A percentile compares a stretch with the other conserved stretches of the same genome.
Evolutionary conservation across 148 eudicot species (phyloP).

Genomic region (Persicaria tinctoria): DNA sequence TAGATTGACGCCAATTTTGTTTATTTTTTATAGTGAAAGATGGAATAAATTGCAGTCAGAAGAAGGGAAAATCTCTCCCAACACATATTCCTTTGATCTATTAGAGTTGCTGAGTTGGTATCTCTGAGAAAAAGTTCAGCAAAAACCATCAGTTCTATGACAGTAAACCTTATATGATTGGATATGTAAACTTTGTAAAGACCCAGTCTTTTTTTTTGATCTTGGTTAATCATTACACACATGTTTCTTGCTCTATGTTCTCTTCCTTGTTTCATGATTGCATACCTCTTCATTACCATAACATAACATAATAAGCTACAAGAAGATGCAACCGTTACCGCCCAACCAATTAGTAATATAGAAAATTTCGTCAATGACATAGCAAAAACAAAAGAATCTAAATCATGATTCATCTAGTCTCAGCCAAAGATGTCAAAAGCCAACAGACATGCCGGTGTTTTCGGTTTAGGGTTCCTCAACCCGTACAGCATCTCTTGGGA

Average conservation of each 20-base stretch:
- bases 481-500: slow-evolving; percentile 45
- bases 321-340: background rate
- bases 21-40: background rate
- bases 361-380: background rate
- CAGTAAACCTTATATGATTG: background rate
- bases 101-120: too few species aligned
- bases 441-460: background rate
- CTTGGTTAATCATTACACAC: background rate
- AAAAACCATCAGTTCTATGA: background rate
- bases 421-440: background rate
- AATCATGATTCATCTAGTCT: background rate
- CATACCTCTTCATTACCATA: background rate
- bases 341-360: background rate
- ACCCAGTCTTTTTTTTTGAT: background rate
- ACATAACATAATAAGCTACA: background rate
- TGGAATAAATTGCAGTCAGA: background rate
- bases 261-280: background rate
- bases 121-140: too few species aligned
- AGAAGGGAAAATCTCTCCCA: background rate
- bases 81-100: background rate
- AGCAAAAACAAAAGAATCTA: slow-evolving; percentile 1
- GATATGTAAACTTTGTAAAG: background rate
- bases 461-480: slow-evolving; percentile 45
- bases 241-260: background rate
- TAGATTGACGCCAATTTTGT: background rate